Base-by-base conservation (phyloP, 2,329 filamentous ascomycete species). In the Sporothrix euskadiensis region DNA sequence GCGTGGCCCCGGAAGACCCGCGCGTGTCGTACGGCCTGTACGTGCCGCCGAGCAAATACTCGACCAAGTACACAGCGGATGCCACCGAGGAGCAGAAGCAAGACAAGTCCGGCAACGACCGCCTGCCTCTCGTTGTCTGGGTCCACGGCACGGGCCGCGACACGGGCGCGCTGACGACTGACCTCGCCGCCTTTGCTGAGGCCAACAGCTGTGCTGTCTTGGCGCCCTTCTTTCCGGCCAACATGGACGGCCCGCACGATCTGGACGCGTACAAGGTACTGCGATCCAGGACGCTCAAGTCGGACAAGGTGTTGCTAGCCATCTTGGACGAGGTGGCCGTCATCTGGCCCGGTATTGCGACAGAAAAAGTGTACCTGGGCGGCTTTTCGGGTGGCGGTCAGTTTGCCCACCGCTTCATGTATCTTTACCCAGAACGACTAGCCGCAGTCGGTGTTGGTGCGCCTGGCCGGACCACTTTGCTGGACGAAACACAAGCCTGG, bases 211-310 rank as follows among this genome's bases (percentile, higher is more conserved):
- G 68, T 32, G 68, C 68, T 3, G 49, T 57, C 9, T n/a, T 70
- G 49, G 52, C 68, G 22, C 68, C 68, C 19, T n/a, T 70, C 2
- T 70, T 70, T n/a, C 68, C 68, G 10, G 52, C 68, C 68, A 59
- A 59, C 68, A 49, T 70, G 32, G 68, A 70, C 35, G 68, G 52
- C 5, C 49, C 52, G 3, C 52, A 57, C 39, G 68, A 70, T 52
- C 68, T 70, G 44, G 68, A 70, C n/a, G 68, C 68, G 8, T 70
- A 70, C 52, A 70, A 70, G 35, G 2, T 59, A n/a, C 35, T 70
- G 14, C 52, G 32, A n/a, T 70, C 68, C 10, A 32, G 19, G 10
- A 70, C 68, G 1, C 52, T 70, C 19, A 10, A 22, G 32, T n/a
- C 68, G 22, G 68, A 70, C 52, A 35, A 35, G 9, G 52, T 59